Conservation (phyloP, 768 basidiomycete genomes). For the Scleroderma citrinum region DNA sequence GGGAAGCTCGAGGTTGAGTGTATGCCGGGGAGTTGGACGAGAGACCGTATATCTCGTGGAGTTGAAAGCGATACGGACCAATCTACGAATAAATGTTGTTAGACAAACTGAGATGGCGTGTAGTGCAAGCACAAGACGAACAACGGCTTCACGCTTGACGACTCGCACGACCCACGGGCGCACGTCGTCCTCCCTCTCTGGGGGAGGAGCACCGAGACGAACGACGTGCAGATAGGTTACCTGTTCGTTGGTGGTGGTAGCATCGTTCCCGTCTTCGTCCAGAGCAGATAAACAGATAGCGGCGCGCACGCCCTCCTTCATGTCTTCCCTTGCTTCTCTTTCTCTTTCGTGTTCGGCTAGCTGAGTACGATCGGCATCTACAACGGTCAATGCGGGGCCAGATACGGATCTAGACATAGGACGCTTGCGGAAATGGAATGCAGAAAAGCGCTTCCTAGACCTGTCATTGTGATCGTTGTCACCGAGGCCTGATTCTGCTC, state of each 20-base stretch:
- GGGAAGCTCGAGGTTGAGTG: slow-evolving; percentile 31
- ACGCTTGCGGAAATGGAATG: slow-evolving; percentile 63
- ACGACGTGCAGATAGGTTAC: slow-evolving; percentile 84
- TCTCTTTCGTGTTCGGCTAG: slow-evolving; percentile 33
- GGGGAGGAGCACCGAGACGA: slow-evolving; percentile 48
- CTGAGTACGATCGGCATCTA: slow-evolving; percentile 56
- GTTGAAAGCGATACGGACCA: slow-evolving; percentile 87
- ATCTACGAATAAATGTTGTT: slow-evolving; percentile 45
- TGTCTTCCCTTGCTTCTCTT: slow-evolving; percentile 42
- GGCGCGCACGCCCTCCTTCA: slow-evolving; percentile 63
- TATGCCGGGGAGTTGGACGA: slow-evolving; percentile 47
- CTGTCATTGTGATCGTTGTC: slow-evolving; percentile 15
- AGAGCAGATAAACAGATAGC: slow-evolving; percentile 78
- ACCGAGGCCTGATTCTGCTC: slow-evolving; percentile 8
- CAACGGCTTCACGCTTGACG: slow-evolving; percentile 85
- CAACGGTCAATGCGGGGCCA: slow-evolving; percentile 73
- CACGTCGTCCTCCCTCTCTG: slow-evolving; percentile 46
- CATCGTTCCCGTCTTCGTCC: slow-evolving; percentile 64
- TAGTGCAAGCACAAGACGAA: slow-evolving; percentile 26
- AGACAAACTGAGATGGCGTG: not conserved
- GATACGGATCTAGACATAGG: slow-evolving; percentile 45
- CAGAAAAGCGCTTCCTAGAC: slow-evolving; percentile 53
- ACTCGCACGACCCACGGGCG: slow-evolving; percentile 91
- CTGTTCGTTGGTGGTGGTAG: slow-evolving; percentile 76
- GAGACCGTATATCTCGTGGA: slow-evolving; percentile 93